Conservation (phyloP, 805 yeast species). For the Candida ortonii region DNA sequence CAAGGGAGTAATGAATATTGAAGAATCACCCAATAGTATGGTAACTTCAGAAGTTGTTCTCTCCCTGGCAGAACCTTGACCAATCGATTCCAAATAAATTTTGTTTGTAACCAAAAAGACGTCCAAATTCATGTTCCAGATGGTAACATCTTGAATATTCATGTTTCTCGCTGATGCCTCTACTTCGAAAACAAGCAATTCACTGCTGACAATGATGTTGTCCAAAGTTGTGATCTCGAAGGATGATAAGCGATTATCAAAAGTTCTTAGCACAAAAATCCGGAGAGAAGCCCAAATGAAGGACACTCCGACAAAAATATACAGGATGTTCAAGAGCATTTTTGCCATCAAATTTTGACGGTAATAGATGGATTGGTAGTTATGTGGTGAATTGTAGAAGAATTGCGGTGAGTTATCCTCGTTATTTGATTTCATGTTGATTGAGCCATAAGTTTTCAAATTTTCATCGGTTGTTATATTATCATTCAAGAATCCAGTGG, state of each 20-base stretch:
- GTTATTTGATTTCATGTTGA: slow-evolving; percentile 12
- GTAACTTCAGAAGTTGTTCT: slow-evolving; percentile 25
- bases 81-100: slow-evolving; percentile 10
- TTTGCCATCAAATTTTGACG: slow-evolving; percentile 24
- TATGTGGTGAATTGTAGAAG: slow-evolving; percentile 32
- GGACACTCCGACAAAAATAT: slow-evolving; percentile 11
- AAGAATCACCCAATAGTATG: slow-evolving; percentile 32
- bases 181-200: slow-evolving; percentile 32
- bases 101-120: slow-evolving; percentile 30
- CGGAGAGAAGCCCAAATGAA: slow-evolving; percentile 14
- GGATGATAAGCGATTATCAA: slow-evolving; percentile 25
- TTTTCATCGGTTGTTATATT: slow-evolving; percentile 11
- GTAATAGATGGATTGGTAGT: slow-evolving; percentile 30
- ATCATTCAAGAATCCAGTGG: not conserved
- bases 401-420: slow-evolving; percentile 19
- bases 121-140: slow-evolving; percentile 34
- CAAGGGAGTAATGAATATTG: slow-evolving; percentile 31
- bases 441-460: slow-evolving; percentile 14
- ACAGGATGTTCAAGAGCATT: slow-evolving; percentile 15
- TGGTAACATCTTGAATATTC: slow-evolving; percentile 32
- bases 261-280: slow-evolving; percentile 26
- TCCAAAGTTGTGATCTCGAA: slow-evolving; percentile 27
- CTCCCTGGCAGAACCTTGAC: not conserved
- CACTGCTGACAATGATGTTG: slow-evolving; percentile 32
- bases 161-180: slow-evolving; percentile 24